A percentile compares a stretch with the other conserved stretches of the same genome.
phyloP scores from a whole-genome alignment of 1,284 basidiomycete genomes.

The Leccinum pachyderme region DNA sequence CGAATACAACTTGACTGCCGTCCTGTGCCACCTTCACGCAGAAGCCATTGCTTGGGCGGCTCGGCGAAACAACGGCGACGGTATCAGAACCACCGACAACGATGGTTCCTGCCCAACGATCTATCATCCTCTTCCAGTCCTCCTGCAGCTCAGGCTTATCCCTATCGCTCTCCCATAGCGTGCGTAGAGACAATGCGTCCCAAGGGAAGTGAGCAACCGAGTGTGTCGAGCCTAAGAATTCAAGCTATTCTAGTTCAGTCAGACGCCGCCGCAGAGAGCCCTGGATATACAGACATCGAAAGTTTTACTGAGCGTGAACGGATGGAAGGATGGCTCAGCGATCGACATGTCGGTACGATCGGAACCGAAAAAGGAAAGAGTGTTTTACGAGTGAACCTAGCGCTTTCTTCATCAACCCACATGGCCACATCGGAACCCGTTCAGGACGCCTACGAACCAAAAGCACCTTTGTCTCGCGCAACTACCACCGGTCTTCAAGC shows the following conservation, averaged over 20 bases:
- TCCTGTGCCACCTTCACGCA: slow-evolving; percentile 30
- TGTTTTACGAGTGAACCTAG: not conserved
- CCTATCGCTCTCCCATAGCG: slow-evolving; percentile 46
- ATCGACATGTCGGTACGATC: slow-evolving; percentile 7
- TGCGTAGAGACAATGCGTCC: slow-evolving; percentile 43
- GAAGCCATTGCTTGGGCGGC: slow-evolving; percentile 30
- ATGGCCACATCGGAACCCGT: slow-evolving; percentile 33
- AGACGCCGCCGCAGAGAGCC: not conserved
- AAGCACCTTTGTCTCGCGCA: slow-evolving; percentile 58
- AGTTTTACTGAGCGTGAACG: slow-evolving; percentile 29
- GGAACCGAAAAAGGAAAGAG: slow-evolving; percentile 27
- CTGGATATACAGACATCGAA: slow-evolving; percentile 27
- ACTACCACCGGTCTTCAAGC: slow-evolving; percentile 65
- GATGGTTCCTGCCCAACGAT: slow-evolving; percentile 45
- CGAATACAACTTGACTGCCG: slow-evolving; percentile 17
- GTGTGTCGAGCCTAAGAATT: slow-evolving; percentile 26
- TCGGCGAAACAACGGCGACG: slow-evolving; percentile 34
- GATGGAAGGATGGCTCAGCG: not conserved
- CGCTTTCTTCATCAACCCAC: slow-evolving; percentile 11
- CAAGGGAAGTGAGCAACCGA: slow-evolving; percentile 59
- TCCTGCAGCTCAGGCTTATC: slow-evolving; percentile 32
- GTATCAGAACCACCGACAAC: slow-evolving; percentile 43
- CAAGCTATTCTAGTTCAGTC: slow-evolving; percentile 23
- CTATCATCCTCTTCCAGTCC: slow-evolving; percentile 46
- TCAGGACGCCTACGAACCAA: slow-evolving; percentile 49